Conservation (phyloP, 116 monocot genomes). For the Posidonia oceanica region DNA sequence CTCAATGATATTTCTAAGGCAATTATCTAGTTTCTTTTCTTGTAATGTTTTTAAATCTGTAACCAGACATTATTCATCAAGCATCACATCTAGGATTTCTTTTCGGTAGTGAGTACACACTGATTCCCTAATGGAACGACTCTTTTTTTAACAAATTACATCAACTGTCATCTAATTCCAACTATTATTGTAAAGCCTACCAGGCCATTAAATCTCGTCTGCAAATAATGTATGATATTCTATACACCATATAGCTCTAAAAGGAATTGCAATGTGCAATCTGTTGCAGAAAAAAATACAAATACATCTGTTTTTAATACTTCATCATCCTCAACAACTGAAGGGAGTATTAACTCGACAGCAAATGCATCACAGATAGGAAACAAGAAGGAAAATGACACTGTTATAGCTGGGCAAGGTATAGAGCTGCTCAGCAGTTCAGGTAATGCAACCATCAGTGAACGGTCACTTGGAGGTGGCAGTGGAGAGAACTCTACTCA, state of each 20-base stretch:
- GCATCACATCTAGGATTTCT: too few relatives aligned
- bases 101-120: too few relatives aligned
- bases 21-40: too few relatives aligned
- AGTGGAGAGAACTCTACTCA: conserved; percentile 27
- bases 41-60: too few relatives aligned
- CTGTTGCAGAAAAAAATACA: conserved; percentile 11
- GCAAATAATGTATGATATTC: background rate
- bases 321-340: background rate
- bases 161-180: too few relatives aligned
- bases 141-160: too few relatives aligned
- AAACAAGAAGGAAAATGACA: conserved; percentile 14
- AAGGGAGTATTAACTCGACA: background rate
- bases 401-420: conserved; percentile 18
- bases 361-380: conserved; percentile 27
- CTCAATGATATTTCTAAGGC: too few relatives aligned
- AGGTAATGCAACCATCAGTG: conserved; percentile 15
- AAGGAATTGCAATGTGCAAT: background rate
- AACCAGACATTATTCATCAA: too few relatives aligned
- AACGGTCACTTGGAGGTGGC: conserved; percentile 13
- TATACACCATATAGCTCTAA: too few relatives aligned
- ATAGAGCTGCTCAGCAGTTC: conserved; percentile 18
- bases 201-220: background rate
- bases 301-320: conserved; percentile 4
- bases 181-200: too few relatives aligned
- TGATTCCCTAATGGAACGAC: too few relatives aligned